Evolutionary conservation across 257 asterid species (phyloP), one percentile per base, ranked within the genome.

Genomic region (Vinca minor): DNA sequence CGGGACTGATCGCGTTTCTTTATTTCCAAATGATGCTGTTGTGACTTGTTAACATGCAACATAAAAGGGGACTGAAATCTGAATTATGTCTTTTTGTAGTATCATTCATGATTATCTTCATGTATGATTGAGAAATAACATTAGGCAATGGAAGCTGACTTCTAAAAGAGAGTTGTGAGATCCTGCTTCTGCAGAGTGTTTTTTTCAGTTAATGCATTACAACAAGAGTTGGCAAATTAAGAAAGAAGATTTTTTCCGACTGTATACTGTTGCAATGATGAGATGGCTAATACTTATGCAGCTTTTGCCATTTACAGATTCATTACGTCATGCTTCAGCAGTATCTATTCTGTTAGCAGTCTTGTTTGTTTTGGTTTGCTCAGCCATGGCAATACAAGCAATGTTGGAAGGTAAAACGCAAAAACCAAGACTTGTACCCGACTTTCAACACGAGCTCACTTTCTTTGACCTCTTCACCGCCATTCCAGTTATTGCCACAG

Each of bases 401-500:
- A 61, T 85, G 82, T 84, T 82, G 80, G 72, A 69, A 18, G 98
- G 98, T 69, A 77, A 87, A 78, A 71, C 96, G 8, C 76, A 77
- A 67, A 75, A 74, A 21, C 79, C 89, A 49, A 79, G 90, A 57
- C 76, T 89, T 53, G 66, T 85, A 23, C 98, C 96, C 0, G 91
- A 92, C 68, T 79, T 92, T 63, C 32, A 76, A 13, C 74, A 73
- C 60, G 95, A 89, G 25, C 74, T 80, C 55, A 78, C 96, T 1
- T 69, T 65, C 54, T 69, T 82, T 67, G 79, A 78, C 48, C 91
- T 89, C 44, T 89, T 92, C 81, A 92, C 98, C 13, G 85, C 98
- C 18, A 81, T 92, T 76, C 98, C 96, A 3, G 84, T 92, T 59
- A 82, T 92, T 74, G 96, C 95, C 42, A 89, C 96, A 29, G 96